Evolutionary conservation across 2,329 filamentous ascomycete species (phyloP).

Genomic region (Aspergillus sp.): DNA sequence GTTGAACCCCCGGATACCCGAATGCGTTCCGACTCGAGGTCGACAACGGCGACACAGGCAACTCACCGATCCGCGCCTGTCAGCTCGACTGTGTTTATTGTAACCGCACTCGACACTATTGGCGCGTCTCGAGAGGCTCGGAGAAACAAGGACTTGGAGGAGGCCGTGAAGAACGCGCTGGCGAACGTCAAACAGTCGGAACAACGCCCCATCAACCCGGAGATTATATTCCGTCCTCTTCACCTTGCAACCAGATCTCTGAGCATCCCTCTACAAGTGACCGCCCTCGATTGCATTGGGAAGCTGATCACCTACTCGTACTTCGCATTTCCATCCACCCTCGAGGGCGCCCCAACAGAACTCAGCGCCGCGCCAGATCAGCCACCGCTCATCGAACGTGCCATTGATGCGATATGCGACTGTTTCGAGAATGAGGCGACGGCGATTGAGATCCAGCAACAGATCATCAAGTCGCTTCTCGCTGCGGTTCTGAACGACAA

Average conservation of each 20-base stretch:
- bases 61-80: constrained; percentile 55
- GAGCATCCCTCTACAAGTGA: constrained; percentile 77
- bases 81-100: constrained; percentile 92
- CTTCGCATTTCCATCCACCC: constrained; percentile 63
- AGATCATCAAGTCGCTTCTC: constrained; percentile 94
- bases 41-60: constrained; percentile 45
- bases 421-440: constrained; percentile 97
- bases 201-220: constrained; percentile 72
- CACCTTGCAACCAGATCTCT: constrained; percentile 80
- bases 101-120: constrained; percentile 86
- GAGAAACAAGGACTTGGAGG: constrained; percentile 73
- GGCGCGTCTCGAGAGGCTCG: constrained; percentile 83
- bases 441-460: constrained; percentile 81
- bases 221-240: constrained; percentile 82
- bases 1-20: constrained; percentile 25
- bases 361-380: constrained; percentile 25
- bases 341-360: constrained; percentile 13
- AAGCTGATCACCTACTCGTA: constrained; percentile 99
- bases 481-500: constrained; percentile 97
- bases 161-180: constrained; percentile 71
- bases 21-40: constrained; percentile 51
- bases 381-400: constrained; percentile 82
- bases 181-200: constrained; percentile 79
- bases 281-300: constrained; percentile 92
- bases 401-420: constrained; percentile 98